Evolutionary conservation across 169 alveolate species (phyloP).

Genomic region (Plasmodium coatneyi): DNA sequence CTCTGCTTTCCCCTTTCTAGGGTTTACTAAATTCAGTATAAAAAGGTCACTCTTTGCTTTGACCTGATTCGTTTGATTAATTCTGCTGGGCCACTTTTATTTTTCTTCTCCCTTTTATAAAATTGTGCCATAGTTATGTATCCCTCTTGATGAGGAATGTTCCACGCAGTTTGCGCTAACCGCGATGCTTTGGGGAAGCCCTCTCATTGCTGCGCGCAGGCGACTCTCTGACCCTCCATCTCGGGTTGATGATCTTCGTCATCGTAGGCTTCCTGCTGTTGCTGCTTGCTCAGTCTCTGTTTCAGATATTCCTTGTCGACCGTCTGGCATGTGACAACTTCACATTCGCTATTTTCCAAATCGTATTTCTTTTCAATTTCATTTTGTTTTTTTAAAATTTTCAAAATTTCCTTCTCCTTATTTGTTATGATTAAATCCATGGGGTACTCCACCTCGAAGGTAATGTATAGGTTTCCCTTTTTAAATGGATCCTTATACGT

Average conservation of each 20-base stretch:
- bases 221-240: conserved; percentile 69
- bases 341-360: conserved; percentile 59
- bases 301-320: conserved; percentile 54
- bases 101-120: neutral
- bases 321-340: conserved; percentile 42
- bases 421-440: conserved; percentile 81
- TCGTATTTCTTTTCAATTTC: conserved; percentile 57
- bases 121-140: neutral
- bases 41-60: neutral
- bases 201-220: conserved; percentile 52
- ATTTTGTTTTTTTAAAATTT: conserved; percentile 51
- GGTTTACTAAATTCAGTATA: neutral
- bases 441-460: conserved; percentile 96
- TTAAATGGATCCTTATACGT: conserved; percentile 93
- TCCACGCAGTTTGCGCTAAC: neutral
- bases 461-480: conserved; percentile 95
- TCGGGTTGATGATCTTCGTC: conserved; percentile 72
- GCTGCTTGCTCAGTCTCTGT: conserved; percentile 42
- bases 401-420: conserved; percentile 77
- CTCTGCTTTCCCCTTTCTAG: neutral
- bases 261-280: conserved; percentile 62
- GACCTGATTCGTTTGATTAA: neutral
- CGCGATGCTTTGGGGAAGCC: neutral
- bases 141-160: neutral
- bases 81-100: neutral